Evolutionary conservation across 1,139 yeast species (phyloP).

Genomic region (Pichia sp.): DNA sequence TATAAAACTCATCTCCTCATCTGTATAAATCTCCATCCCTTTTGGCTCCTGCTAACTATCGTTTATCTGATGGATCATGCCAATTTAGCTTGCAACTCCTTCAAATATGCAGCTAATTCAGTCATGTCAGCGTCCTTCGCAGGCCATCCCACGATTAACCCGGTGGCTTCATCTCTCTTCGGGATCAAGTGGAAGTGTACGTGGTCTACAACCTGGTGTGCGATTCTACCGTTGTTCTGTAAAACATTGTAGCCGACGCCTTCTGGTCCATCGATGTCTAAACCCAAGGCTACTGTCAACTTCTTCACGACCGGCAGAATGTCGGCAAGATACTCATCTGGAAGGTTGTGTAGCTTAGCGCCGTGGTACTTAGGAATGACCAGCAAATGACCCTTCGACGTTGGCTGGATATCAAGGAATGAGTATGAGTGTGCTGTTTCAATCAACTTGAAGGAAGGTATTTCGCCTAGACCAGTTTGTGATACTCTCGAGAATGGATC

Average conservation of each 20-base stretch:
- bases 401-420: conserved; percentile 89
- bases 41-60: not conserved
- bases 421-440: conserved; percentile 80
- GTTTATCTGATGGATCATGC: not conserved
- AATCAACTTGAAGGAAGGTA: conserved; percentile 82
- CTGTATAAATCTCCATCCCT: not conserved
- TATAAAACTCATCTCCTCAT: not conserved
- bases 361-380: conserved; percentile 92
- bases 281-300: conserved; percentile 63
- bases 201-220: conserved; percentile 92
- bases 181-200: conserved; percentile 97
- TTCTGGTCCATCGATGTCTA: conserved; percentile 60
- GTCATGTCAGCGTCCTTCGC: conserved; percentile 70
- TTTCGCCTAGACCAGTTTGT: conserved; percentile 65
- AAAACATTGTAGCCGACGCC: conserved; percentile 83
- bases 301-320: conserved; percentile 83
- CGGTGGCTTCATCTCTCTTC: conserved; percentile 64
- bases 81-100: conserved; percentile 53
- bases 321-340: conserved; percentile 85
- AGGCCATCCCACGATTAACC: conserved; percentile 90
- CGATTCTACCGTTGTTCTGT: conserved; percentile 90
- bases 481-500: no score
- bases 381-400: conserved; percentile 80
- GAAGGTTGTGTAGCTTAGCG: conserved; percentile 83
- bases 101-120: conserved; percentile 64